These are phyloP conservation scores for Phycomyces blakesleeanus DNA, from an alignment of 192 early-diverging fungal species.

Conservation along the genomic window DNA sequence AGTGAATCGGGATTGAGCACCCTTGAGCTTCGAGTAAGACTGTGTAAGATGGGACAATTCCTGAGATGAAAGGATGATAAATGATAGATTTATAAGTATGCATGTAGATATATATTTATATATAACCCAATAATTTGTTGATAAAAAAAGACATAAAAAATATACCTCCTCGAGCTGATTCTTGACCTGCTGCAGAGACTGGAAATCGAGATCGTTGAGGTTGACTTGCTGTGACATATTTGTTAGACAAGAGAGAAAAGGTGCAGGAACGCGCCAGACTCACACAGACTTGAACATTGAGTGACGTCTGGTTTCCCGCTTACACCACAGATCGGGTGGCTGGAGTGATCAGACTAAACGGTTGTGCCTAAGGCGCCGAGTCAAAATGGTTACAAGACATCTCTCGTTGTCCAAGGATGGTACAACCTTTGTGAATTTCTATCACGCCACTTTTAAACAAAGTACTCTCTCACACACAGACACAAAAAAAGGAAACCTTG, in stretches of 20 bases:
- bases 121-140: too few relatives aligned
- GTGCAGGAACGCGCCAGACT: not conserved
- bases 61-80: slow-evolving; percentile 31
- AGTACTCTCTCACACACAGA: too few relatives aligned
- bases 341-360: not conserved
- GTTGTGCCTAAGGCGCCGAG: not conserved
- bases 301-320: too few relatives aligned
- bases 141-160: not conserved
- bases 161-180: slow-evolving; percentile 80
- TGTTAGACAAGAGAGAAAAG: not conserved
- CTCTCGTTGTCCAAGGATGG: not conserved
- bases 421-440: too few relatives aligned
- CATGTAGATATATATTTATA: too few relatives aligned
- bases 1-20: slow-evolving; percentile 80
- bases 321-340: not conserved
- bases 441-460: too few relatives aligned
- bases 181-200: slow-evolving; percentile 79
- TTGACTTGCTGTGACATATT: slow-evolving; percentile 54
- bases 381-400: not conserved
- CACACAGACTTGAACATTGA: too few relatives aligned
- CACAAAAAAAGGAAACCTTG: too few relatives aligned
- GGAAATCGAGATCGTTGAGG: slow-evolving; percentile 77
- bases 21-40: slow-evolving; percentile 84
- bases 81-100: too few relatives aligned
- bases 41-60: slow-evolving; percentile 82